phyloP scores from a whole-genome alignment of 768 basidiomycete species.

The Podaxis pistillaris region DNA sequence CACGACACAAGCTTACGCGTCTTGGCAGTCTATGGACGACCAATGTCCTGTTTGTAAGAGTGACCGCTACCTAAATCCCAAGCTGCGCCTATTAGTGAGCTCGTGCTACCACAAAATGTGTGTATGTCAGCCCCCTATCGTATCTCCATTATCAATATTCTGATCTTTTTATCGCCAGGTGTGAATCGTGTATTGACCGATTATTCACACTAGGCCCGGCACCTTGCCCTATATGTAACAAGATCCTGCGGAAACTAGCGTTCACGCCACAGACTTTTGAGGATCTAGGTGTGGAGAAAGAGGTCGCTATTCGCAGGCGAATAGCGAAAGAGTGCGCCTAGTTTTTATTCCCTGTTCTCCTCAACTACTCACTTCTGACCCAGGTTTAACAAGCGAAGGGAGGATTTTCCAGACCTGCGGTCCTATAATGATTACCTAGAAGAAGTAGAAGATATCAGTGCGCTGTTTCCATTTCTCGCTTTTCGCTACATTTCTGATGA shows the following conservation, averaged over 20 bases:
- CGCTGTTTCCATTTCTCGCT: slow-evolving; percentile 15
- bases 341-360: neutral
- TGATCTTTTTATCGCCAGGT: slow-evolving; percentile 49
- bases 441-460: slow-evolving; percentile 86
- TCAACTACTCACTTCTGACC: slow-evolving; percentile 6
- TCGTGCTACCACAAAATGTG: slow-evolving; percentile 99
- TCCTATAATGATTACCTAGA: slow-evolving; percentile 96
- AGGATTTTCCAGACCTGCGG: slow-evolving; percentile 80
- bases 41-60: slow-evolving; percentile 97
- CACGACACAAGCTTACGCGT: neutral
- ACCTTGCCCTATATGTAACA: slow-evolving; percentile 91
- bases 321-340: slow-evolving; percentile 81
- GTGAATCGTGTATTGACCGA: slow-evolving; percentile 97
- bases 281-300: slow-evolving; percentile 90
- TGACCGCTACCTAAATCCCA: slow-evolving; percentile 93
- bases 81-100: slow-evolving; percentile 89
- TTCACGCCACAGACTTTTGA: slow-evolving; percentile 96
- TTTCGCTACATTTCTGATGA: slow-evolving; percentile 7
- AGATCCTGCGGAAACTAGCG: slow-evolving; percentile 85
- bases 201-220: slow-evolving; percentile 95
- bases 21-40: slow-evolving; percentile 77
- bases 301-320: slow-evolving; percentile 84
- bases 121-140: slow-evolving; percentile 18
- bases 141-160: neutral
- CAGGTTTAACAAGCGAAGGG: slow-evolving; percentile 92